A percentile compares a stretch with the other conserved stretches of the same genome.
phyloP scores from a whole-genome alignment of 2,329 filamentous ascomycete species.

The Ophiostoma piceae region DNA sequence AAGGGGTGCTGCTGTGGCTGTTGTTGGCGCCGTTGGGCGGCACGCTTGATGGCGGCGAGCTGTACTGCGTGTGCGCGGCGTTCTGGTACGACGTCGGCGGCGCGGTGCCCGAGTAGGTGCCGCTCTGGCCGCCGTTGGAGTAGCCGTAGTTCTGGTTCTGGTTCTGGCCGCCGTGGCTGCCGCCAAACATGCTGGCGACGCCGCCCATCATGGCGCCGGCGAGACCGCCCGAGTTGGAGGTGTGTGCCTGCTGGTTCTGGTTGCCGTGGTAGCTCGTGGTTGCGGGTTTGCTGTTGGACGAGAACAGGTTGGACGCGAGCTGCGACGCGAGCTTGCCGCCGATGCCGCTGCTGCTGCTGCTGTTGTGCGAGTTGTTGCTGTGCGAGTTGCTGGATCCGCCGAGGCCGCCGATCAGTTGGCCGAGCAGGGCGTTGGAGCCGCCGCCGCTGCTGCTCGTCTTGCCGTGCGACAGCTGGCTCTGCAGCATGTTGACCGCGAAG shows the following conservation, averaged over 20 bases:
- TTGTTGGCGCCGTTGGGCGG: not conserved
- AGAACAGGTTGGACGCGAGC: constrained; percentile 52
- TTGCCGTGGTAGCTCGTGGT: constrained; percentile 48
- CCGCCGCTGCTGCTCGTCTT: constrained; percentile 32
- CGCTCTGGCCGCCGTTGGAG: constrained; percentile 49
- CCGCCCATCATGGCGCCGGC: constrained; percentile 52
- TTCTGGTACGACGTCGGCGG: constrained; percentile 58
- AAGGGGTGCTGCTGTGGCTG: constrained; percentile 10
- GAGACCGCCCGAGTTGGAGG: constrained; percentile 43
- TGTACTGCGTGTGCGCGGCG: constrained; percentile 30
- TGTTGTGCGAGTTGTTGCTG: constrained; percentile 23
- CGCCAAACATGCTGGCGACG: constrained; percentile 49
- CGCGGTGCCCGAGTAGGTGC: constrained; percentile 57
- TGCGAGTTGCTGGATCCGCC: constrained; percentile 30
- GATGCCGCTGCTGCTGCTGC: constrained; percentile 33
- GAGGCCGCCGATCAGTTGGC: constrained; percentile 44
- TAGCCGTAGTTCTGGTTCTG: constrained; percentile 60
- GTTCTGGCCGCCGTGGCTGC: constrained; percentile 37
- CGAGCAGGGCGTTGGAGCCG: constrained; percentile 42
- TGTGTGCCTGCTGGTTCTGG: constrained; percentile 40
- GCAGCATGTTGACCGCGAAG: constrained; percentile 56
- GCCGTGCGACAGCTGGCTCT: constrained; percentile 42
- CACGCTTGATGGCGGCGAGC: constrained; percentile 1
- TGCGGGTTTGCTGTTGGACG: constrained; percentile 45
- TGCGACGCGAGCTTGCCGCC: constrained; percentile 53